These are phyloP conservation scores for Ligustrum vulgare DNA, from an alignment of 257 asterid genomes.

Conservation along the genomic window DNA sequence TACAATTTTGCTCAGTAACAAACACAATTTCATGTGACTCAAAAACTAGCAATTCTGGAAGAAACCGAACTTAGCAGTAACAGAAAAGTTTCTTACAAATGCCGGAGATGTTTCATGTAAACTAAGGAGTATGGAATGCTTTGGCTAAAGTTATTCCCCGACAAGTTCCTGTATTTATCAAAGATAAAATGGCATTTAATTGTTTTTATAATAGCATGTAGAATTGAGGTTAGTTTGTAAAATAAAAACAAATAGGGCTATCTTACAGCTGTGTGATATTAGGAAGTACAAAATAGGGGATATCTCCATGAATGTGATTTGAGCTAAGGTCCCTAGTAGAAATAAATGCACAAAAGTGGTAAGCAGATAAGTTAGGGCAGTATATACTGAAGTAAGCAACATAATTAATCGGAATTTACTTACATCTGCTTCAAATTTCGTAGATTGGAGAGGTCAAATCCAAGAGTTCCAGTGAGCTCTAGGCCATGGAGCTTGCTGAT, in stretches of 20 bases:
- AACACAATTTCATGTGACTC: background rate
- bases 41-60: too few relatives aligned
- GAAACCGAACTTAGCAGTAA: background rate
- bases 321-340: conserved; percentile 71
- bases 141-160: conserved; percentile 58
- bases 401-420: conserved; percentile 15
- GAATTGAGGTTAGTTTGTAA: background rate
- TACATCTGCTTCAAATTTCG: conserved; percentile 69
- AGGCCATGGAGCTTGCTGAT: conserved; percentile 71
- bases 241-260: conserved; percentile 13
- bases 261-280: conserved; percentile 77
- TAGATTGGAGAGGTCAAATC: conserved; percentile 58
- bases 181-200: background rate
- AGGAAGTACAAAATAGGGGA: conserved; percentile 64
- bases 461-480: conserved; percentile 60
- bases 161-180: conserved; percentile 60
- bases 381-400: background rate
- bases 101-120: conserved; percentile 61
- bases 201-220: conserved; percentile 1
- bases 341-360: conserved; percentile 15
- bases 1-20: conserved; percentile 10
- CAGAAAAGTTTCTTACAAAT: conserved; percentile 55
- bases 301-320: conserved; percentile 60
- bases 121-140: conserved; percentile 65
- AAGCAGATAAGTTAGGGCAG: background rate